These are phyloP conservation scores for Herpetospermum pedunculosum DNA, from an alignment of 306 rosid species.

Conservation along the genomic window DNA sequence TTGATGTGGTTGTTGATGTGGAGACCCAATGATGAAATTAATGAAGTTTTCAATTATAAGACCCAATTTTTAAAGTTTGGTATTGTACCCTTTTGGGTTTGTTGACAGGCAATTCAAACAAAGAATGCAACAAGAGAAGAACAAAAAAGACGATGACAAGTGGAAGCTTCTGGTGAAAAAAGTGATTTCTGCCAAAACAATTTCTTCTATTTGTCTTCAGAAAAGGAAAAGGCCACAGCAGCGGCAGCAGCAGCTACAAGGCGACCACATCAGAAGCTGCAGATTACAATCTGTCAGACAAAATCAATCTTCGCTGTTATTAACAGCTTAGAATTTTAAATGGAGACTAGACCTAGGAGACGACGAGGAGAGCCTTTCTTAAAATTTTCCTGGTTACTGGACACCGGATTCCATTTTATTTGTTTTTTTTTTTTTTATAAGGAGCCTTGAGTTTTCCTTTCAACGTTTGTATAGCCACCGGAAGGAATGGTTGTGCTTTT, in stretches of 20 bases:
- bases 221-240: neutral
- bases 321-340: neutral
- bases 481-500: no score
- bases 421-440: no score
- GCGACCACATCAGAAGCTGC: neutral
- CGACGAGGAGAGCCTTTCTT: neutral
- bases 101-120: slow-evolving; percentile 29
- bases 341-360: neutral
- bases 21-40: neutral
- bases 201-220: neutral
- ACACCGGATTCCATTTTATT: neutral
- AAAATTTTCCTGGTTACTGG: neutral
- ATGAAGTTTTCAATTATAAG: neutral
- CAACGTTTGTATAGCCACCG: no score
- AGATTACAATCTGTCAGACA: neutral
- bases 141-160: slow-evolving; percentile 27
- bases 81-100: neutral
- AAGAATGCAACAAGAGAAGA: slow-evolving; percentile 28
- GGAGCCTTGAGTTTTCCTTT: no score
- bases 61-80: neutral
- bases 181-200: slow-evolving; percentile 19
- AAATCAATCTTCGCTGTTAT: neutral
- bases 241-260: no score
- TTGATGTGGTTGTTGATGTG: neutral
- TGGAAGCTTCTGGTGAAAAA: slow-evolving; percentile 41